Base-by-base conservation (phyloP, 2,329 filamentous ascomycete species). In the Botrytis medusae region DNA sequence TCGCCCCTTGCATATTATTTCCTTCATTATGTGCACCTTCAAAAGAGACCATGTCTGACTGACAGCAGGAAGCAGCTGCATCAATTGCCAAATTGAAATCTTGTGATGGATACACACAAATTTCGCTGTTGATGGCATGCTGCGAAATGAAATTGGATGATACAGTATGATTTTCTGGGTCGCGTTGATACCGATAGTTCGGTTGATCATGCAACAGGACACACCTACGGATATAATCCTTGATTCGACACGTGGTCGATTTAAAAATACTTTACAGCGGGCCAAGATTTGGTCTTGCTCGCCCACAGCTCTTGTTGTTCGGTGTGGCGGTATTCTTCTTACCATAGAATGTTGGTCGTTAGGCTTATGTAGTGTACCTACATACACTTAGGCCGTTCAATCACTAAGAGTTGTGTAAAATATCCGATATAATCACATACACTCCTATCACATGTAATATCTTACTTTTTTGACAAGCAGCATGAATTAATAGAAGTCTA, bases 181-280 rank as follows among this genome's bases (percentile, higher is more conserved):
- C n/a, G 16, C 14, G 46, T 20, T 67, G 46, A 67, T 67, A 67
- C 64, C 64, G 22, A 37, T 34, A 67, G 64, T 67, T 54, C 54
- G 25, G 64, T 67, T 67, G 14, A 40, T 22, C 22, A 40, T 22
- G 9, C 32, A 29, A 25, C 18, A 67, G 16, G 20, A 54, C 25
- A 29, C 46, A 34, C 6, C 3, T 29, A 34, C 7, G 20, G 62
- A n/a, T 5, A 34, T 65, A 9, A 29, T 29, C 34, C 16, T 54
- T 54, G 44, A 54, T 20, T 34, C 51, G 34, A 54, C 32, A 54
- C 1, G 46, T 14, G 9, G 25, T 12, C 14, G 25, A 22, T 54
- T 2, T 54, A 29, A 54, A 25, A 44, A 40, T n/a, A 29, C 12
- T 40, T 25, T 29, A 16, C 25, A 54, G 7, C 40, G n/a, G 51